A percentile compares a stretch with the other conserved stretches of the same genome.
phyloP scores from a whole-genome alignment of 768 basidiomycete genomes.

The Omphalotus guepiniiformis region DNA sequence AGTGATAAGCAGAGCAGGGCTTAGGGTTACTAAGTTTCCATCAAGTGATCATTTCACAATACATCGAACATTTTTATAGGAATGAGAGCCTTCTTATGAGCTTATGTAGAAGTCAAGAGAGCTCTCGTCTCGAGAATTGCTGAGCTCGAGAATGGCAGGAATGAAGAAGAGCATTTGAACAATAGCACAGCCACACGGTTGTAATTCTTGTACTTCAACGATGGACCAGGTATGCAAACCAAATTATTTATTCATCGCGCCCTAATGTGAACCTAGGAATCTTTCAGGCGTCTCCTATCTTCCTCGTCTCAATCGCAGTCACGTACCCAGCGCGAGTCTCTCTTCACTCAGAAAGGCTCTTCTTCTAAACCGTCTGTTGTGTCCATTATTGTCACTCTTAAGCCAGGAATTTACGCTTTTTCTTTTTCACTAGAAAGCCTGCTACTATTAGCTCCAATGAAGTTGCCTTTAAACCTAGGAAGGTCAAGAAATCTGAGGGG shows the following conservation, averaged over 20 bases:
- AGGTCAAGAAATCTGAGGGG: conserved; percentile 57
- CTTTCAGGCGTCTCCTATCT: conserved; percentile 49
- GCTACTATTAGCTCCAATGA: conserved; percentile 42
- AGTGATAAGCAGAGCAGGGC: too few relatives aligned
- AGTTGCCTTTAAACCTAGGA: conserved; percentile 78
- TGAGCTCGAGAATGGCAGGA: too few relatives aligned
- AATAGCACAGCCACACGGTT: too few relatives aligned
- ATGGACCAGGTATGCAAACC: conserved; percentile 1
- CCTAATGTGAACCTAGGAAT: conserved; percentile 38
- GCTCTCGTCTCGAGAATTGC: too few relatives aligned
- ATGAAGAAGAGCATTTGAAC: too few relatives aligned
- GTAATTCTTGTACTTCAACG: too few relatives aligned
- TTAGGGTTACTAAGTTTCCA: too few relatives aligned
- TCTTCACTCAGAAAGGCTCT: not conserved
- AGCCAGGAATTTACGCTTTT: too few relatives aligned
- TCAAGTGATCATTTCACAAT: too few relatives aligned
- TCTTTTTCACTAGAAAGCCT: conserved; percentile 14
- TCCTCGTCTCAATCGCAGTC: conserved; percentile 17
- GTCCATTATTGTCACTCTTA: not conserved
- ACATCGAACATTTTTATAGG: too few relatives aligned
- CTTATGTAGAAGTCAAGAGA: too few relatives aligned
- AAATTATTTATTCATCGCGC: not conserved
- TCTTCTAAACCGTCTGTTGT: not conserved
- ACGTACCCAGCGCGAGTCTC: conserved; percentile 22
- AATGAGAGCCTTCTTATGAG: too few relatives aligned